Base-by-base conservation (phyloP, 129 eudicot genomes). In the Chrysanthemum lavandulifolium region DNA sequence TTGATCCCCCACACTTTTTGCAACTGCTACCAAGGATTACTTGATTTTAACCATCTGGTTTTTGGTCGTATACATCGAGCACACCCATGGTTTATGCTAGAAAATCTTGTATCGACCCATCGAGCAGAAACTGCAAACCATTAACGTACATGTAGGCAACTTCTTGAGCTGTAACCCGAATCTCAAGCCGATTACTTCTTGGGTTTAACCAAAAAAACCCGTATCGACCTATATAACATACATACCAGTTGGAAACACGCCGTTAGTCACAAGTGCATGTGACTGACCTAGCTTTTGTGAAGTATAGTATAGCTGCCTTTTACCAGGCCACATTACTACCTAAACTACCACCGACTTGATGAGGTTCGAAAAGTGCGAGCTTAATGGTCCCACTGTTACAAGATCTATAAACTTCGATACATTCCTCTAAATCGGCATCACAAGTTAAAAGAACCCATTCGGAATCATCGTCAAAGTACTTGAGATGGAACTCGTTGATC, bases 401-500 rank as follows among this genome's bases (percentile, higher is more conserved):
- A 12, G 87, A 72, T 21, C 75, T 71, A 59, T 84, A 87, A 23
- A 93, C 91, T 54, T 93, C 92, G 4, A 90, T 31, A 57, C 98
- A 93, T 71, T 93, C 98, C 80, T 87, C 92, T 29, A 93, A 79
- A 68, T 93, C 98, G 33, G 82, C 96, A 84, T 90, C 89, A 57
- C 97, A 89, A 4, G 98, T 93, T 48, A 93, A 78, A 59, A 93
- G 73, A 13, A 93, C 95, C 98, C 98, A 93, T 68, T 93, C 98
- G 0, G 84, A 84, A 71, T 93, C 98, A 84, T 93, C 98, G 49
- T 93, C 98, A 67, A 93, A 83, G 84, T 93, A 93, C 73, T 89
- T 93, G 70, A 93, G 78, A 36, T 87, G 92, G 76, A 73, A 84
- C 76, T 83, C 88, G 36, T 55, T 56, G 25, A 74, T 76, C 48